A percentile compares a stretch with the other conserved stretches of the same genome.
Conservation (phyloP, 2,329 filamentous ascomycete species). For the Claviceps cyperi region DNA sequence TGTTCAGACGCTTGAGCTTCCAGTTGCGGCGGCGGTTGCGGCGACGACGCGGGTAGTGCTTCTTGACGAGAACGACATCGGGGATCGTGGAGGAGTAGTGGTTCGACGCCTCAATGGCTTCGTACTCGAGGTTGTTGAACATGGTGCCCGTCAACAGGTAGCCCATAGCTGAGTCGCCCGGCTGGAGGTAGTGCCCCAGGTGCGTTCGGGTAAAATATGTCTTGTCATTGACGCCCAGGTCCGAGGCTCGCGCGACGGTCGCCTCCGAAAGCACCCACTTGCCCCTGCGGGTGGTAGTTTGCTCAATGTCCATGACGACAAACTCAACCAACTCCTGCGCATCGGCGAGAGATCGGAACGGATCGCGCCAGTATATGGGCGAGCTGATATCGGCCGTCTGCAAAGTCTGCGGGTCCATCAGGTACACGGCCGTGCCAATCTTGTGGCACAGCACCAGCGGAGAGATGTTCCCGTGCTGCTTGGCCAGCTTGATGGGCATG, state of each 20-base stretch:
- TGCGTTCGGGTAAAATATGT: conserved; percentile 88
- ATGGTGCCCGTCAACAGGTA: conserved; percentile 81
- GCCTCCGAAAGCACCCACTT: conserved; percentile 76
- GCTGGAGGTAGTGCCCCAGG: conserved; percentile 68
- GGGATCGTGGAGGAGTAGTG: conserved; percentile 68
- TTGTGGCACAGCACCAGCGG: conserved; percentile 77
- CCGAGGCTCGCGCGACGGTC: conserved; percentile 73
- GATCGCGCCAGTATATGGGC: conserved; percentile 77
- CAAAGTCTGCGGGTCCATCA: conserved; percentile 81
- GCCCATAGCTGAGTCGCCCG: conserved; percentile 88
- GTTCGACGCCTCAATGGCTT: conserved; percentile 65
- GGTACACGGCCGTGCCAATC: conserved; percentile 77
- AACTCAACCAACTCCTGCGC: conserved; percentile 80
- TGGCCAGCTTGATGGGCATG: conserved; percentile 77
- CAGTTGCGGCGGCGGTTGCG: conserved; percentile 74
- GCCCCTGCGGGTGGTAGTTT: conserved; percentile 58
- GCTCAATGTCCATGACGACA: conserved; percentile 87
- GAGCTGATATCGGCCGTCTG: conserved; percentile 78
- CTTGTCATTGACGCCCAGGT: conserved; percentile 72
- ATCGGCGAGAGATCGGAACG: conserved; percentile 73
- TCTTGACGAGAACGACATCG: conserved; percentile 93
- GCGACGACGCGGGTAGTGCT: conserved; percentile 76
- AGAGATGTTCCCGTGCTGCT: conserved; percentile 73
- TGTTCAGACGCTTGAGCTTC: conserved; percentile 86
- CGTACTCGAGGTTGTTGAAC: conserved; percentile 80